Percentiles rank a stretch among this genome's conserved stretches.
Conservation (phyloP, 2,329 filamentous ascomycete genomes). For the Aspergillus bombycis region DNA sequence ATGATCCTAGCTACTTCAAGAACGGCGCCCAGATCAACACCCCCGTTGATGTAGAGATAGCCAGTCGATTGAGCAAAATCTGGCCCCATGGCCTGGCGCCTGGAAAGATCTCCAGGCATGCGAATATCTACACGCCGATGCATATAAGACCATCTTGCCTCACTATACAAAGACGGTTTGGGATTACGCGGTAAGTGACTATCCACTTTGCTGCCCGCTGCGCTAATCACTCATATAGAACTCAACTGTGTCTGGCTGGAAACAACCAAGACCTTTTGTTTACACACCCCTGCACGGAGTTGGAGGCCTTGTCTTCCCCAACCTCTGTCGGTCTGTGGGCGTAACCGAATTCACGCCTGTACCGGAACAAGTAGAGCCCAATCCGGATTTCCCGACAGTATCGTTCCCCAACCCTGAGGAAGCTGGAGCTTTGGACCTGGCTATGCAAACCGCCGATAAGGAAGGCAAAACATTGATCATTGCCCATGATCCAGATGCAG, state of each 20-base stretch:
- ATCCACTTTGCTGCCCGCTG: background rate
- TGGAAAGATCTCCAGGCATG: constrained; percentile 53
- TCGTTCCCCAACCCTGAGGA: constrained; percentile 69
- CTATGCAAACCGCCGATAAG: constrained; percentile 58
- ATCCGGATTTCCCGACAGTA: constrained; percentile 67
- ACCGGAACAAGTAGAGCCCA: constrained; percentile 56
- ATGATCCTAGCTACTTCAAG: constrained; percentile 55
- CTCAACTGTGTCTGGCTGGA: constrained; percentile 36
- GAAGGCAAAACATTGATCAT: constrained; percentile 56
- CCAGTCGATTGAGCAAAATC: constrained; percentile 59
- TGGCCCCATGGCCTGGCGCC: constrained; percentile 51
- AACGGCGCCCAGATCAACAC: constrained; percentile 69
- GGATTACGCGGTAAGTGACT: constrained; percentile 35
- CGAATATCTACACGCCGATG: constrained; percentile 31
- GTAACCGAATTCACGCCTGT: constrained; percentile 41
- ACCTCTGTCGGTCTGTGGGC: constrained; percentile 36
- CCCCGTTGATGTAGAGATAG: constrained; percentile 63
- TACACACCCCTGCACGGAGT: constrained; percentile 48
- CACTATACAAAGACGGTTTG: constrained; percentile 35
- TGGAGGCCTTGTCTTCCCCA: constrained; percentile 40
- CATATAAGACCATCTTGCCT: constrained; percentile 32
- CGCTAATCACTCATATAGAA: constrained; percentile 29
- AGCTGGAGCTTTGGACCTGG: constrained; percentile 62
- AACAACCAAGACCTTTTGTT: constrained; percentile 40
- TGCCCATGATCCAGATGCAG: constrained; percentile 68